Percentiles rank a stretch among this genome's conserved stretches.
Conservation (phyloP, 2,329 filamentous ascomycete species). For the Fusarium pseudocircinatum region DNA sequence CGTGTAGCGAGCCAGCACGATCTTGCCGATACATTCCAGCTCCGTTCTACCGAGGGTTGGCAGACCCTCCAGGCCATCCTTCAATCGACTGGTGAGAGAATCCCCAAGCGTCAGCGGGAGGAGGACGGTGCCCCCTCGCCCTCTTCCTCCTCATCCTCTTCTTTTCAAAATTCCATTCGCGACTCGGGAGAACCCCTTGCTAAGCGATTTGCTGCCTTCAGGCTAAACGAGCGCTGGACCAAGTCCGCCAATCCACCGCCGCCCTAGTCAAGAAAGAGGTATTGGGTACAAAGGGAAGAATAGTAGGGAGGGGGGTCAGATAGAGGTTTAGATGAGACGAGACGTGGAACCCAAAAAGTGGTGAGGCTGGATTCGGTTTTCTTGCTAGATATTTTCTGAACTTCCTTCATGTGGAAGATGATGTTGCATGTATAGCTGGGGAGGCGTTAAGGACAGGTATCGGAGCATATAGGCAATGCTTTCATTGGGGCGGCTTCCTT, state of each 20-base stretch:
- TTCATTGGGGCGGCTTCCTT: constrained; percentile 15
- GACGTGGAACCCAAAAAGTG: background rate
- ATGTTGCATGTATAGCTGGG: constrained; percentile 27
- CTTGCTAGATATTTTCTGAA: constrained; percentile 16
- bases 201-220: constrained; percentile 74
- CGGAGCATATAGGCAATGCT: constrained; percentile 26
- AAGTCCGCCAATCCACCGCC: constrained; percentile 37
- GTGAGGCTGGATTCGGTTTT: constrained; percentile 5
- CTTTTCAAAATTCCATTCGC: constrained; percentile 43
- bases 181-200: constrained; percentile 65
- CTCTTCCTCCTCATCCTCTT: constrained; percentile 43
- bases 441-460: constrained; percentile 34
- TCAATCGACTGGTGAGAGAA: constrained; percentile 96
- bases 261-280: constrained; percentile 34
- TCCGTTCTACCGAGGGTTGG: constrained; percentile 91
- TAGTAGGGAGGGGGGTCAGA: background rate
- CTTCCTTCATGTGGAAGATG: constrained; percentile 13
- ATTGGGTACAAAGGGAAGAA: constrained; percentile 1
- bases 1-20: constrained; percentile 85
- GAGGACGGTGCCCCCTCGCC: constrained; percentile 48
- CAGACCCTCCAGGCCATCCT: constrained; percentile 92
- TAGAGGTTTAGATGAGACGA: background rate
- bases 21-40: constrained; percentile 80
- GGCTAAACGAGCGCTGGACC: constrained; percentile 60
- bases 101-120: constrained; percentile 73